Percentiles rank a stretch among this genome's conserved stretches.
phyloP scores from a whole-genome alignment of 2,329 filamentous ascomycete species.

The Parastagonospora avenae region DNA sequence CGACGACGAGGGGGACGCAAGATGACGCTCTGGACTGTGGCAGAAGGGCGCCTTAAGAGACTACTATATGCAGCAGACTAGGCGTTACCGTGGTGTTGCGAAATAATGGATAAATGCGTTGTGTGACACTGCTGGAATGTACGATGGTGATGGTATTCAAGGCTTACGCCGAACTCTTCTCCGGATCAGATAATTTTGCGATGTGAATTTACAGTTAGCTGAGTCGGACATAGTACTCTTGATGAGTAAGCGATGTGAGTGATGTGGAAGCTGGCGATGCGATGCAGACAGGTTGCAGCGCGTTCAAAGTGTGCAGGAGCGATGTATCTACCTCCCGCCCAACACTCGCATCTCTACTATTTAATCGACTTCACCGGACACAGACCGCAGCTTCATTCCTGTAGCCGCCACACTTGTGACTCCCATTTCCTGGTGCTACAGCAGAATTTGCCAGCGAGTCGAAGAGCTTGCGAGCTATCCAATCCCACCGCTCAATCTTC shows the following conservation, averaged over 20 bases:
- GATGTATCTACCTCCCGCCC: background rate
- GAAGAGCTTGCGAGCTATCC: too few relatives aligned
- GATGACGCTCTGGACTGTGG: background rate
- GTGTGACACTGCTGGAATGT: conserved; percentile 5
- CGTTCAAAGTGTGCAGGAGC: conserved; percentile 5
- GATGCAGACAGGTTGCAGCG: conserved; percentile 6
- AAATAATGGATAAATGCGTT: conserved; percentile 1
- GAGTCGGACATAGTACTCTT: conserved; percentile 42
- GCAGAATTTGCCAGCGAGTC: too few relatives aligned
- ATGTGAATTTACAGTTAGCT: conserved; percentile 22
- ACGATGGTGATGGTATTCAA: conserved; percentile 8
- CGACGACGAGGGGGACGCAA: conserved; percentile 8
- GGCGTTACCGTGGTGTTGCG: conserved; percentile 1
- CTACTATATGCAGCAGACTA: too few relatives aligned
- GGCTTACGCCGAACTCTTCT: conserved; percentile 38
- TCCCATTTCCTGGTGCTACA: too few relatives aligned
- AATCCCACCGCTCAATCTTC: too few relatives aligned
- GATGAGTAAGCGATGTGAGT: conserved; percentile 2
- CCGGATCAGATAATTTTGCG: conserved; percentile 41
- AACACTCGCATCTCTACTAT: background rate
- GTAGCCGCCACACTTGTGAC: too few relatives aligned
- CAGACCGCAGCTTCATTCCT: background rate
- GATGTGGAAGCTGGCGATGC: background rate
- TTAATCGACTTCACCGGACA: background rate
- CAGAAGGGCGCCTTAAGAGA: too few relatives aligned